Evolutionary conservation across 2,329 filamentous ascomycete genomes (phyloP).

Genomic region (Ophiostoma ulmi): DNA sequence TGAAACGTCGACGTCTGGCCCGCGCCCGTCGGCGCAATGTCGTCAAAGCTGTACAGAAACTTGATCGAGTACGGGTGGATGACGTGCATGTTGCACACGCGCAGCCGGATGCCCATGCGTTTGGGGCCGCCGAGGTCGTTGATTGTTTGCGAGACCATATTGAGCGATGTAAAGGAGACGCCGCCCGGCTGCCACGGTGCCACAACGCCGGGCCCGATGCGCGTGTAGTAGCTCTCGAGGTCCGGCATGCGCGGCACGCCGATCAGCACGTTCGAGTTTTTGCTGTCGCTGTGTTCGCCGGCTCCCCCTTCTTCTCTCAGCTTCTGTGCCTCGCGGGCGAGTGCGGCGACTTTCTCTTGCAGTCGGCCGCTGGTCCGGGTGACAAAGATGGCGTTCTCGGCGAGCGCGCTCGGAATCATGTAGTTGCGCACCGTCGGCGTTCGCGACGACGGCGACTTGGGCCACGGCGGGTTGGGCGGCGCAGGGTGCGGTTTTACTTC

Average conservation of each 20-base stretch:
- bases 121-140: neutral
- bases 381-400: neutral
- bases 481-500: conserved; percentile 14
- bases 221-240: conserved; percentile 17
- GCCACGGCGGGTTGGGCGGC: conserved; percentile 21
- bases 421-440: neutral
- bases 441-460: neutral
- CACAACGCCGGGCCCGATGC: conserved; percentile 19
- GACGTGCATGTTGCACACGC: conserved; percentile 28
- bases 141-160: neutral
- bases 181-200: conserved; percentile 19
- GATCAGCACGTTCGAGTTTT: neutral
- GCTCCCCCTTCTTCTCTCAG: neutral
- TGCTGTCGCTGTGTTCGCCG: neutral
- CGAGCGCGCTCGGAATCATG: neutral
- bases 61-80: conserved; percentile 30
- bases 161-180: neutral
- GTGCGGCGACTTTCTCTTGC: neutral
- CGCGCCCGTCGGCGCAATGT: conserved; percentile 16
- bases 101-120: conserved; percentile 18
- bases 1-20: neutral
- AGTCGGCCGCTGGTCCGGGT: neutral
- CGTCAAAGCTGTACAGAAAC: conserved; percentile 31
- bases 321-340: neutral
- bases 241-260: conserved; percentile 18